A percentile compares a stretch with the other conserved stretches of the same genome.
Conservation (phyloP, 371 early-diverging fungal genomes). For the Mortierella sp. region DNA sequence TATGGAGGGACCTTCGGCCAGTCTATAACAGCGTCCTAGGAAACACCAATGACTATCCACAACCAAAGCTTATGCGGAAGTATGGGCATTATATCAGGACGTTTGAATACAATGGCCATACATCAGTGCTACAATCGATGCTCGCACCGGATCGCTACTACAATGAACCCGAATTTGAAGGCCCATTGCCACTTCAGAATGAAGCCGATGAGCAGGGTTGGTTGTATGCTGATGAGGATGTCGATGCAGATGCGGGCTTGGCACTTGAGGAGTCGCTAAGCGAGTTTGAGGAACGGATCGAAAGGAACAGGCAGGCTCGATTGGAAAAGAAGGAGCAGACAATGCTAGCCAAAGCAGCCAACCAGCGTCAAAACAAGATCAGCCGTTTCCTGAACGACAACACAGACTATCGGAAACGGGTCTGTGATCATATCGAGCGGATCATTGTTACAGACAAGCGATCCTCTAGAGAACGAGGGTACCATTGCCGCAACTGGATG, state of each 20-base stretch:
- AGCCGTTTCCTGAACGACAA: constrained; percentile 33
- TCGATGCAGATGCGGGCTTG: constrained; percentile 1
- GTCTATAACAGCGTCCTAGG: constrained; percentile 39
- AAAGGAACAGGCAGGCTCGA: constrained; percentile 5
- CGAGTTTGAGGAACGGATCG: constrained; percentile 30
- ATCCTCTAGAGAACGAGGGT: constrained; percentile 30
- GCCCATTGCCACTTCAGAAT: constrained; percentile 13
- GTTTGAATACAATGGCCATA: constrained; percentile 47
- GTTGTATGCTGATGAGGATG: constrained; percentile 31
- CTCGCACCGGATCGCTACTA: constrained; percentile 8
- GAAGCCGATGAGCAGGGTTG: constrained; percentile 19
- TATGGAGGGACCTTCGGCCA: constrained; percentile 31
- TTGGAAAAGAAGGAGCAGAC: background rate
- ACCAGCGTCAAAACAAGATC: constrained; percentile 20
- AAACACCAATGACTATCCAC: constrained; percentile 18
- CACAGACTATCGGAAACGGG: constrained; percentile 16
- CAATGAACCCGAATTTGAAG: constrained; percentile 6
- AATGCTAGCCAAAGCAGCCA: constrained; percentile 10
- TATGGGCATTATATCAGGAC: constrained; percentile 30
- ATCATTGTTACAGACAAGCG: constrained; percentile 35
- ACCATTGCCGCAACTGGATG: constrained; percentile 31
- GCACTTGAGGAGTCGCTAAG: constrained; percentile 18
- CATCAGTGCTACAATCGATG: constrained; percentile 25
- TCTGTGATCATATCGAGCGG: constrained; percentile 27
- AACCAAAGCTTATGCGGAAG: constrained; percentile 19